Evolutionary conservation across 2,329 filamentous ascomycete species (phyloP).

Genomic region (Periconia sp.): DNA sequence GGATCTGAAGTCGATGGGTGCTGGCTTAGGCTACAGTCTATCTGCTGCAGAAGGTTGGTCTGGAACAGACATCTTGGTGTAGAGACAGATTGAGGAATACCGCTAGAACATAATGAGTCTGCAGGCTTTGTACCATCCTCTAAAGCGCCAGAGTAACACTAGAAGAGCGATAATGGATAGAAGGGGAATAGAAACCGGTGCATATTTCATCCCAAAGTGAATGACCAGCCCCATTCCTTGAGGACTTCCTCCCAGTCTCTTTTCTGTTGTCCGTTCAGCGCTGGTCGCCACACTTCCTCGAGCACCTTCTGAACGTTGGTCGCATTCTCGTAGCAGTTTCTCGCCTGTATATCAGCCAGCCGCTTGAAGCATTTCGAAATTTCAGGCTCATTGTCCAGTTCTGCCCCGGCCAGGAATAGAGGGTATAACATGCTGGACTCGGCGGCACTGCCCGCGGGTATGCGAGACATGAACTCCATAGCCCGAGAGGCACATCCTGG

Average conservation of each 20-base stretch:
- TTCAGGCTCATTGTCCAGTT: conserved; percentile 34
- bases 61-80: too few species aligned
- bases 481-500: conserved; percentile 36
- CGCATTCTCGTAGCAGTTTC: conserved; percentile 45
- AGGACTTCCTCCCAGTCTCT: conserved; percentile 45
- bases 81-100: too few species aligned
- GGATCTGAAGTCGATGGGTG: too few species aligned
- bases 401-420: conserved; percentile 44
- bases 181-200: too few species aligned
- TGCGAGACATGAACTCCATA: conserved; percentile 43
- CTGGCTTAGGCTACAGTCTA: too few species aligned
- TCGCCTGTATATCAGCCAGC: conserved; percentile 37
- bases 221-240: conserved; percentile 43
- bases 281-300: conserved; percentile 42
- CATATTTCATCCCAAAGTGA: conserved; percentile 38
- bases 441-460: conserved; percentile 41
- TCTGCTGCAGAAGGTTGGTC: too few species aligned
- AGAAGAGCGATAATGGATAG: too few species aligned
- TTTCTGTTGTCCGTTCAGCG: conserved; percentile 31
- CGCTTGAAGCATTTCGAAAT: conserved; percentile 37
- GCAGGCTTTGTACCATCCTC: too few species aligned
- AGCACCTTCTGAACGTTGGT: conserved; percentile 42
- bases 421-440: conserved; percentile 44
- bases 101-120: too few species aligned
- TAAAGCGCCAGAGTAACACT: too few species aligned